Base-by-base conservation (phyloP, 2,329 filamentous ascomycete genomes). In the Aschersonia sp. region DNA sequence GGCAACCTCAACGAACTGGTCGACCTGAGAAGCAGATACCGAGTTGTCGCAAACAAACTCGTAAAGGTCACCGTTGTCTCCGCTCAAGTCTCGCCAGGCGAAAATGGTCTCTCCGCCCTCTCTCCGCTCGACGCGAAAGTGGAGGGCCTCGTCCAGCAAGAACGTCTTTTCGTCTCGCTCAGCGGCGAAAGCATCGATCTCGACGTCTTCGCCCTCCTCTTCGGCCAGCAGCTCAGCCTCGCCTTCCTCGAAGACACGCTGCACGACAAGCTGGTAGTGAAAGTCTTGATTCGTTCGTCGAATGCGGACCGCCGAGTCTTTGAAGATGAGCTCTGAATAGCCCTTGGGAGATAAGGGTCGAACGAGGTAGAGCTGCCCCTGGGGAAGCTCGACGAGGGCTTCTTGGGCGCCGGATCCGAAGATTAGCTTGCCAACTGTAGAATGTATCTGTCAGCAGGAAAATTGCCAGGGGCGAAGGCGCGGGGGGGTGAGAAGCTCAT, bases 131-230 rank as follows among this genome's bases (percentile, higher is more conserved):
- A 87, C 84, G 49, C 90, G 83, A 59, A 98, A 87, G 60, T 87
- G 87, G 39, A 98, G 73, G 47, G 80, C 79, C 63, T 96, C 84
- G 75, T 97, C 90, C n/a, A 98, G 81, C 44, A 97, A 68, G 62
- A 97, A 98, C 0, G 84, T 90, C 71, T 95, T 96, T 68, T 98
- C 92, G 82, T 98, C 94, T 57, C 88, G 87, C 59, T 96, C 89
- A 30, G 73, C 71, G 31, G 74, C 74, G 47, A 92, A 72, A n/a
- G 78, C 79, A 59, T 90, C 86, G 43, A 79, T 76, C 49, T 79
- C 83, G 44, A 76, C 82, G 68, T 94, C 85, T 53, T 90, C 87
- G 46, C 81, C 87, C 58, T 89, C 87, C 61, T 95, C 90, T 56
- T 95, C 90, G 43, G 83, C 88, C 42, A 95, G 69, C 29, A 92